Evolutionary conservation across 768 basidiomycete genomes (phyloP).

Genomic region (Botryobasidium botryosum): DNA sequence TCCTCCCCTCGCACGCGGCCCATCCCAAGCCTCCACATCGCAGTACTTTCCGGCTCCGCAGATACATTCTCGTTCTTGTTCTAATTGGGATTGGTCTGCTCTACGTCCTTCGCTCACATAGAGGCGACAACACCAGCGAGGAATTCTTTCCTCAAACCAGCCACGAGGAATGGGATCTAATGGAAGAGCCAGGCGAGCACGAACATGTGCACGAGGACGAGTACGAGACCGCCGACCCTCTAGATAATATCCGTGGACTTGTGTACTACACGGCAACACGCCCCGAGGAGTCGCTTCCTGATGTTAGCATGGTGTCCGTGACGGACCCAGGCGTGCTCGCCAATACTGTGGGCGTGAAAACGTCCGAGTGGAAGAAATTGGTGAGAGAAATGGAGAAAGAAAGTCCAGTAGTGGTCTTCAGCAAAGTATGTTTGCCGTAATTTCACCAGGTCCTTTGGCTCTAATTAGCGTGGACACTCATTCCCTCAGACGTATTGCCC

Average conservation of each 20-base stretch:
- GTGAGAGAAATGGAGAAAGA: conserved; percentile 27
- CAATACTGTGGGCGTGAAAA: background rate
- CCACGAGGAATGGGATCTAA: too few relatives aligned
- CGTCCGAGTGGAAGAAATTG: conserved; percentile 25
- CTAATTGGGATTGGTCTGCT: too few relatives aligned
- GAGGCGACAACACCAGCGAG: too few relatives aligned
- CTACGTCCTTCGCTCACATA: too few relatives aligned
- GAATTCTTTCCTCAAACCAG: too few relatives aligned
- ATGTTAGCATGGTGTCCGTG: background rate
- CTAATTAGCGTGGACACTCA: conserved; percentile 5
- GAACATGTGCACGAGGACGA: too few relatives aligned
- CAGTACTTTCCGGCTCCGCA: too few relatives aligned
- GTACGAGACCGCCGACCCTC: too few relatives aligned
- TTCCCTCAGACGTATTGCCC: conserved; percentile 50
- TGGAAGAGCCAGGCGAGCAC: too few relatives aligned
- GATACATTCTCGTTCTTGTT: too few relatives aligned
- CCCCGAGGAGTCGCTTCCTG: background rate
- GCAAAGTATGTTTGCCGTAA: conserved; percentile 39
- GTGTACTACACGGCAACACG: background rate
- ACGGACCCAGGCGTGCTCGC: background rate
- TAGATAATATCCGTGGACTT: background rate
- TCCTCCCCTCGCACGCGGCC: too few relatives aligned
- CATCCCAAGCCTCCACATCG: too few relatives aligned
- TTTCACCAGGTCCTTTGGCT: background rate
- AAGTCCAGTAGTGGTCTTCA: conserved; percentile 60